Evolutionary conservation across 2,329 filamentous ascomycete species (phyloP).

Genomic region (Fusarium kyushuense): DNA sequence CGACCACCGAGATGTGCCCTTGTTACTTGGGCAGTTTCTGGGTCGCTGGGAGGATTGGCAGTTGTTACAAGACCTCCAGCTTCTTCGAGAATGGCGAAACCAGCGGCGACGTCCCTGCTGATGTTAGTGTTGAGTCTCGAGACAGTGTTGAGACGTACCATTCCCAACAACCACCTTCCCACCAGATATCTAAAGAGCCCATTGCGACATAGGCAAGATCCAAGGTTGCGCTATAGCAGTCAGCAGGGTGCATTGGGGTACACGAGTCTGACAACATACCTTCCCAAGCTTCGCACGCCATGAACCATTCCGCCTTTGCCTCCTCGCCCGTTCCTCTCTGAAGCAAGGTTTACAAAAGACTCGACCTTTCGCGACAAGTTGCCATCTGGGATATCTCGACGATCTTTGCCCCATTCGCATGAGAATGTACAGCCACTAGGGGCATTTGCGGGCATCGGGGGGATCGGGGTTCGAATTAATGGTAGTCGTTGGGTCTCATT

Average conservation of each 20-base stretch:
- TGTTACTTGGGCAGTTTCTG: conserved; percentile 66
- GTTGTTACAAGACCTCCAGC: conserved; percentile 80
- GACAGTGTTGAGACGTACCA: conserved; percentile 62
- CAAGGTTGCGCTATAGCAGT: conserved; percentile 70
- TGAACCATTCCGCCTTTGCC: conserved; percentile 84
- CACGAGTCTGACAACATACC: conserved; percentile 45
- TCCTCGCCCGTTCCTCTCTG: conserved; percentile 70
- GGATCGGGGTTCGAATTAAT: conserved; percentile 70
- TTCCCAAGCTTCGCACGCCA: conserved; percentile 77
- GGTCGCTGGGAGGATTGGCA: conserved; percentile 75
- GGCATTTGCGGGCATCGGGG: conserved; percentile 71
- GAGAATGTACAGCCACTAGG: conserved; percentile 78
- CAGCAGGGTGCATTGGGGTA: background rate
- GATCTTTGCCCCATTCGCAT: conserved; percentile 85
- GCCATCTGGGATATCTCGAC: conserved; percentile 72
- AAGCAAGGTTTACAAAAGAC: conserved; percentile 80
- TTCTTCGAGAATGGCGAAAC: conserved; percentile 78
- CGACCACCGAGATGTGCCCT: conserved; percentile 74
- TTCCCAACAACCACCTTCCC: conserved; percentile 86
- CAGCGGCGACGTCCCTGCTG: conserved; percentile 78
- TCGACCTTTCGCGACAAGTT: conserved; percentile 79
- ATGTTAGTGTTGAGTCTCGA: background rate
- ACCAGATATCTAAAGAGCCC: conserved; percentile 84
- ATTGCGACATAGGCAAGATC: conserved; percentile 81
- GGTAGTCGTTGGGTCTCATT: conserved; percentile 74